Conservation (phyloP, 1,284 basidiomycete species). For the Fomes fomentarius region DNA sequence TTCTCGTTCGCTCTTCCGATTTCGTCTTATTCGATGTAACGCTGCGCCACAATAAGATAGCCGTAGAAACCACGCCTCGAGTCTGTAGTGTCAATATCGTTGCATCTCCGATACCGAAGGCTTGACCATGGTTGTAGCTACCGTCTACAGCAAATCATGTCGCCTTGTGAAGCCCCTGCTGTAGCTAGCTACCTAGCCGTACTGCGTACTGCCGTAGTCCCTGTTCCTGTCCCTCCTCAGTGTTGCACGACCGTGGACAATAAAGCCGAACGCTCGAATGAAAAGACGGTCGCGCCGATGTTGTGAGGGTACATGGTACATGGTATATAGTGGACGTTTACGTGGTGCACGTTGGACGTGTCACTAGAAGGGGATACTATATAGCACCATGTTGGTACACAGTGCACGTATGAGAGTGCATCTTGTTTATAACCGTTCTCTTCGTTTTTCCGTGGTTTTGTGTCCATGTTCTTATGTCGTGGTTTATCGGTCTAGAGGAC, state of each 20-base stretch:
- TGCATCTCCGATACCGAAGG: conserved; percentile 7
- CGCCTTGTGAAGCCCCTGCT: conserved; percentile 3
- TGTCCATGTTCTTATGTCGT: conserved; percentile 2
- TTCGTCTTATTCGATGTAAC: conserved; percentile 30
- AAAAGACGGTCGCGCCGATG: conserved; percentile 5
- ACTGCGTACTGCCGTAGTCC: not conserved
- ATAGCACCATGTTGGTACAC: not conserved
- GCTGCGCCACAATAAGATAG: conserved; percentile 30
- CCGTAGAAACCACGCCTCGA: conserved; percentile 14
- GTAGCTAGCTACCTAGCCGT: conserved; percentile 17
- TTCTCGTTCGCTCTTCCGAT: conserved; percentile 28
- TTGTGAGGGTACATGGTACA: conserved; percentile 7
- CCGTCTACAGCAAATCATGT: conserved; percentile 6
- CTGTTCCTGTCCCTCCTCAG: conserved; percentile 2
- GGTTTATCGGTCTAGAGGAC: not conserved
- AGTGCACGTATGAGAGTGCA: not conserved
- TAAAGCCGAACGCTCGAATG: conserved; percentile 10
- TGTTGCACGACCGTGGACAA: conserved; percentile 6
- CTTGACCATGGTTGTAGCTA: conserved; percentile 11
- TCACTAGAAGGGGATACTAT: not conserved
- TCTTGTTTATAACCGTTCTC: not conserved
- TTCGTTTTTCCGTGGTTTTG: not conserved
- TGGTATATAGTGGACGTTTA: not conserved
- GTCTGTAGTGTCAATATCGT: no score
- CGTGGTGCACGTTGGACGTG: not conserved